A percentile compares a stretch with the other conserved stretches of the same genome.
These are phyloP conservation scores for Candida takata DNA, from an alignment of 805 yeast species.

Conservation along the genomic window DNA sequence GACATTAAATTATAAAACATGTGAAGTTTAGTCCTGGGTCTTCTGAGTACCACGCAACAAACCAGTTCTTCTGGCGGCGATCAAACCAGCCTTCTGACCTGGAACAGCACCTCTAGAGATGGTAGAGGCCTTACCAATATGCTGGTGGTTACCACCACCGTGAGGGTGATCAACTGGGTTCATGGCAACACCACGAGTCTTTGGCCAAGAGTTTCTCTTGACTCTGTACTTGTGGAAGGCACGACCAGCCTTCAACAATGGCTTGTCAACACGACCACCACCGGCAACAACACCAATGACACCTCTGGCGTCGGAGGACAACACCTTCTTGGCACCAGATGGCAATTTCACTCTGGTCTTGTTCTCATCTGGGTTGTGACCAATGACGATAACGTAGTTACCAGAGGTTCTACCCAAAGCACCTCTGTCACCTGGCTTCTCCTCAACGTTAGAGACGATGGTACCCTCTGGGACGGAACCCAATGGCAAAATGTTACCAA, in stretches of 20 bases:
- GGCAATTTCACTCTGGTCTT: slow-evolving; percentile 99
- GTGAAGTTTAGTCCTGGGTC: slow-evolving; percentile 56
- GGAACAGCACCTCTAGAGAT: slow-evolving; percentile 99
- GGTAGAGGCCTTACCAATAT: slow-evolving; percentile 99
- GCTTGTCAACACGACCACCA: slow-evolving; percentile 99
- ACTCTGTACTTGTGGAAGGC: slow-evolving; percentile 99
- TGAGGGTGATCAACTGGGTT: slow-evolving; percentile 99
- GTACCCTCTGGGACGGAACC: slow-evolving; percentile 99
- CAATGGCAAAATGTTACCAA: slow-evolving; percentile 96
- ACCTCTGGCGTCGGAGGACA: slow-evolving; percentile 97
- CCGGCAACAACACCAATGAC: slow-evolving; percentile 99
- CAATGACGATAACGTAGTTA: slow-evolving; percentile 97
- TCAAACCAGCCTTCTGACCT: slow-evolving; percentile 99
- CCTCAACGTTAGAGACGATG: slow-evolving; percentile 96
- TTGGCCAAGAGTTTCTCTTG: slow-evolving; percentile 99
- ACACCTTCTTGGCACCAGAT: slow-evolving; percentile 97
- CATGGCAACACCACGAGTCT: slow-evolving; percentile 99
- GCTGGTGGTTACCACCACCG: slow-evolving; percentile 99
- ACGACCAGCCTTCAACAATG: slow-evolving; percentile 99
- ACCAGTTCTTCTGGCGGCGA: slow-evolving; percentile 99
- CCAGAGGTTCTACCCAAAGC: slow-evolving; percentile 99
- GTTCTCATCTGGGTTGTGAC: slow-evolving; percentile 99
- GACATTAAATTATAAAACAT: slow-evolving; percentile 22
- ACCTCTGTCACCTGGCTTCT: slow-evolving; percentile 99
- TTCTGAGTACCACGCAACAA: slow-evolving; percentile 99